phyloP scores from a whole-genome alignment of 164 flowering plant genomes.

The Buxus sempervirens region DNA sequence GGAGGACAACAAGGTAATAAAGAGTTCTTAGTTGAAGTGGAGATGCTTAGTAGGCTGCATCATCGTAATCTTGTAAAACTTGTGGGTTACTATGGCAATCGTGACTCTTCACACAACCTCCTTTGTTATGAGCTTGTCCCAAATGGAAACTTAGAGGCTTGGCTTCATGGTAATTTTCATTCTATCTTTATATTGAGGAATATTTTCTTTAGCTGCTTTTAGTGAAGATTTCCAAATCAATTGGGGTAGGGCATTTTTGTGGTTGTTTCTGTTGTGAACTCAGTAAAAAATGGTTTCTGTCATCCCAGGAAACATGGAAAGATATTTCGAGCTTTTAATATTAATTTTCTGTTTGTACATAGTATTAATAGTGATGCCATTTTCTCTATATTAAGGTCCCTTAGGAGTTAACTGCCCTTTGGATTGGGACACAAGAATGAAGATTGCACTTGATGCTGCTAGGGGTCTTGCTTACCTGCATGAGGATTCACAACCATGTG shows the following conservation, averaged over 20 bases:
- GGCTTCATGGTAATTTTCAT: background rate
- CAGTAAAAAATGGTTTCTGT: no score
- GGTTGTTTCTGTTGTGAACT: background rate
- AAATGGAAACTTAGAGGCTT: slow-evolving; percentile 9
- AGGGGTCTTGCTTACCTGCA: slow-evolving; percentile 58
- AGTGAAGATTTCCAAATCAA: no score
- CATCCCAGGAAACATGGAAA: background rate
- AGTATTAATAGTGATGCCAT: background rate
- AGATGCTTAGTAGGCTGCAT: slow-evolving; percentile 11
- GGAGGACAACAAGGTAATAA: slow-evolving; percentile 2
- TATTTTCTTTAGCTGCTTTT: background rate
- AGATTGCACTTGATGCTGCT: slow-evolving; percentile 60
- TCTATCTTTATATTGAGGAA: no score
- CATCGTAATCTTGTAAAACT: slow-evolving; percentile 9
- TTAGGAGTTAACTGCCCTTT: slow-evolving; percentile 45
- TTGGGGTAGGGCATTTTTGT: background rate
- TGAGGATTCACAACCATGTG: slow-evolving; percentile 58
- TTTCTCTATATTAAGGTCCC: slow-evolving; percentile 30
- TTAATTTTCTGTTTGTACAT: background rate
- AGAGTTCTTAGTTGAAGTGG: slow-evolving; percentile 10
- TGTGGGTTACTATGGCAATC: slow-evolving; percentile 1
- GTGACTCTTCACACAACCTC: background rate
- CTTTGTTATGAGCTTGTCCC: slow-evolving; percentile 8
- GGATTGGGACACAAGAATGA: slow-evolving; percentile 59
- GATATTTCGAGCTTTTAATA: background rate